phyloP scores from a whole-genome alignment of 73 alveolate species.

The Blepharisma japonicum region DNA sequence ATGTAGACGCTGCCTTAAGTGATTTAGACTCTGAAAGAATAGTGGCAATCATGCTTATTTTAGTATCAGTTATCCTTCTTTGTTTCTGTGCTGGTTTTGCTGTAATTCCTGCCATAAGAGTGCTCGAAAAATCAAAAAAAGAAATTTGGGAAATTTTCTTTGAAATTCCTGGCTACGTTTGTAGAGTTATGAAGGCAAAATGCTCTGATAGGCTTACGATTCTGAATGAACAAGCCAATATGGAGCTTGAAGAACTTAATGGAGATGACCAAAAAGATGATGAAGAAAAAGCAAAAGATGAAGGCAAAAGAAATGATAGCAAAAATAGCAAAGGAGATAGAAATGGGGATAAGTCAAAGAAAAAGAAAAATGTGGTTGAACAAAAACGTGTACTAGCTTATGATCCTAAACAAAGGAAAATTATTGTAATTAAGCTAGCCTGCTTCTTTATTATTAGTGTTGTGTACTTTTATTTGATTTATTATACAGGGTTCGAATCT shows the following conservation, averaged over 20 bases:
- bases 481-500: background rate
- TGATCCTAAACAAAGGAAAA: constrained; percentile 4
- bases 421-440: background rate
- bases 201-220: background rate
- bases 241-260: constrained; percentile 16
- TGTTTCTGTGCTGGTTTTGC: constrained; percentile 4
- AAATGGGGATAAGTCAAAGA: background rate
- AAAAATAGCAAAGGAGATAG: background rate
- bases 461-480: constrained; percentile 4
- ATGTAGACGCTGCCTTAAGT: background rate
- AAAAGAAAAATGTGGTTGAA: background rate
- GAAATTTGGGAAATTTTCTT: constrained; percentile 14
- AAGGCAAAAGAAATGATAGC: background rate
- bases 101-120: background rate
- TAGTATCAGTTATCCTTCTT: background rate
- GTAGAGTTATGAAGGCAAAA: constrained; percentile 10
- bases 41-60: background rate
- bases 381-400: background rate
- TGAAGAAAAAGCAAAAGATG: background rate
- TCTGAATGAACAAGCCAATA: constrained; percentile 4
- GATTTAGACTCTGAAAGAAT: background rate
- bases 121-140: background rate
- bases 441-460: background rate
- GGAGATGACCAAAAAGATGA: background rate
- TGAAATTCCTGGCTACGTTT: constrained; percentile 8